These are phyloP conservation scores for Suhomyces emberorum DNA, from an alignment of 805 yeast species.

Conservation along the genomic window DNA sequence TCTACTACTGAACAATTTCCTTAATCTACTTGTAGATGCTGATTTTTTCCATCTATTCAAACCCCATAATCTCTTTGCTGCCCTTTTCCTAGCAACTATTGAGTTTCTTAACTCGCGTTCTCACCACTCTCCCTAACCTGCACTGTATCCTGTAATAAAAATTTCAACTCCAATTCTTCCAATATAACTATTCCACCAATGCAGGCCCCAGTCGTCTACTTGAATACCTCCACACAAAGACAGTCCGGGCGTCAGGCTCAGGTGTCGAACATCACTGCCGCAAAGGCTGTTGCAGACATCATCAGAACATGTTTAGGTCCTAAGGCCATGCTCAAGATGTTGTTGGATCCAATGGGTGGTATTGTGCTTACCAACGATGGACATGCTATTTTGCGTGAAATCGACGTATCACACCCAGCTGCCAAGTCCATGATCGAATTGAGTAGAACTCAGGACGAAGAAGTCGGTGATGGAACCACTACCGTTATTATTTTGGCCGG, in stretches of 20 bases:
- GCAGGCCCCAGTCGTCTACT: conserved; percentile 49
- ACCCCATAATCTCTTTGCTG: no score
- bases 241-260: conserved; percentile 98
- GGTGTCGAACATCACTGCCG: conserved; percentile 94
- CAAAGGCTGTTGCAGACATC: conserved; percentile 98
- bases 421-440: conserved; percentile 98
- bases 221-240: conserved; percentile 82
- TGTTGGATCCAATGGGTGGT: conserved; percentile 95
- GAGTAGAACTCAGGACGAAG: conserved; percentile 96
- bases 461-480: conserved; percentile 98
- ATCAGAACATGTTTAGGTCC: conserved; percentile 98
- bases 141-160: background rate
- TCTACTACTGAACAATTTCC: no score
- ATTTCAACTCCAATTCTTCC: background rate
- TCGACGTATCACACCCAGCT: conserved; percentile 97
- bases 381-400: conserved; percentile 95
- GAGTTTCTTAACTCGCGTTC: no score
- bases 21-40: no score
- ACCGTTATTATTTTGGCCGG: conserved; percentile 96
- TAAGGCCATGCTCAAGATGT: conserved; percentile 97
- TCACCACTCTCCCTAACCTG: background rate
- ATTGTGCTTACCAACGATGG: conserved; percentile 97
- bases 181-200: conserved; percentile 18
- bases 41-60: no score
- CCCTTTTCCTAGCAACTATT: no score